phyloP scores from a whole-genome alignment of 1,284 basidiomycete species.

The Microbotryum violaceum region DNA sequence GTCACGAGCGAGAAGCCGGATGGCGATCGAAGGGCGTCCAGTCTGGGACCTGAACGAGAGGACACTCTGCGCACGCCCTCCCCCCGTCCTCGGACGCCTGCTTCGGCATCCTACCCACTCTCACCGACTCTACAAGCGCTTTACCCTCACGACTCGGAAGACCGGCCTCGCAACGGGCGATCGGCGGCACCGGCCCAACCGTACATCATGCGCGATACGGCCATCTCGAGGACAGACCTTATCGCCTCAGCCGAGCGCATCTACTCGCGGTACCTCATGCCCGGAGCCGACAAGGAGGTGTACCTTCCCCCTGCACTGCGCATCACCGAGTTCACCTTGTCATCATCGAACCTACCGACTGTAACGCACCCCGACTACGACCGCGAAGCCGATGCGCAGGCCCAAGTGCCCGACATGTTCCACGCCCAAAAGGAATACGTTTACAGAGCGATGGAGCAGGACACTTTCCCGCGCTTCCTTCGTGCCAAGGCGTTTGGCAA shows the following conservation, averaged over 20 bases:
- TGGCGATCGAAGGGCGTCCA: not conserved
- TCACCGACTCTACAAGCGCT: slow-evolving; percentile 35
- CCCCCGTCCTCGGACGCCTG: slow-evolving; percentile 16
- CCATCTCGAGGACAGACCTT: slow-evolving; percentile 82
- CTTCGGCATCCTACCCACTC: slow-evolving; percentile 27
- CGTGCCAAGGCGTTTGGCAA: slow-evolving; percentile 95
- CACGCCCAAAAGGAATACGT: slow-evolving; percentile 96
- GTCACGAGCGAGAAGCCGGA: not conserved
- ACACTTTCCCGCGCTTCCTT: slow-evolving; percentile 93
- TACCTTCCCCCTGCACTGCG: slow-evolving; percentile 83
- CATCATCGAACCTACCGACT: slow-evolving; percentile 56
- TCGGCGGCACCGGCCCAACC: slow-evolving; percentile 45
- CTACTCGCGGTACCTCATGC: slow-evolving; percentile 77
- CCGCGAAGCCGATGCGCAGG: slow-evolving; percentile 65
- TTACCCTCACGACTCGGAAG: slow-evolving; percentile 31
- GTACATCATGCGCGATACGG: slow-evolving; percentile 71
- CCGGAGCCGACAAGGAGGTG: slow-evolving; percentile 65
- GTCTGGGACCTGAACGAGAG: not conserved
- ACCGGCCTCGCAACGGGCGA: slow-evolving; percentile 44
- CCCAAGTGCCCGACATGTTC: slow-evolving; percentile 93
- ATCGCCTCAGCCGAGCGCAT: slow-evolving; percentile 91
- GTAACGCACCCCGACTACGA: slow-evolving; percentile 45
- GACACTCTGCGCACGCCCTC: slow-evolving; percentile 27
- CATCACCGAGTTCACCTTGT: slow-evolving; percentile 62
- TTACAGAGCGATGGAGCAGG: slow-evolving; percentile 92